phyloP scores from a whole-genome alignment of 2,329 filamentous ascomycete species.

The Neofusicoccum umdonicola region DNA sequence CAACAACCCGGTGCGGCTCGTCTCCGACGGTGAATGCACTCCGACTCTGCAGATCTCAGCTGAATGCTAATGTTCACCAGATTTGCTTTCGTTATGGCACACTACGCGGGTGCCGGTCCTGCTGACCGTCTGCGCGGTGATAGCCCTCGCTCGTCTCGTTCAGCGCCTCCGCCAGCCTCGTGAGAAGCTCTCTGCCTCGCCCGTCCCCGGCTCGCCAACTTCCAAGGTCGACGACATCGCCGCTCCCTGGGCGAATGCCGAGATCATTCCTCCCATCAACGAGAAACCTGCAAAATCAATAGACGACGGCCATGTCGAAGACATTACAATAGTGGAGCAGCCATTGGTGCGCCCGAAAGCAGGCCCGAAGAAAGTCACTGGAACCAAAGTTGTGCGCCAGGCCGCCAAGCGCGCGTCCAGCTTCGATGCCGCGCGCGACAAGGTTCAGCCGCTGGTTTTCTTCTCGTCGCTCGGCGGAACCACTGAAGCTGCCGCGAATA shows the following conservation, averaged over 20 bases:
- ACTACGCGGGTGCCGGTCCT: conserved; percentile 33
- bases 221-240: conserved; percentile 29
- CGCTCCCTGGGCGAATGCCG: conserved; percentile 36
- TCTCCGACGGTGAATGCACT: background rate
- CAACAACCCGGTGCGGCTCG: background rate
- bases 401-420: conserved; percentile 26
- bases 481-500: conserved; percentile 70
- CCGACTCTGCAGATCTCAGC: background rate
- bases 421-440: conserved; percentile 35
- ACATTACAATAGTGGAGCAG: conserved; percentile 23
- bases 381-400: conserved; percentile 26
- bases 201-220: conserved; percentile 29
- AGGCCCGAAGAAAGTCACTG: conserved; percentile 39
- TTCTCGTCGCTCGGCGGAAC: conserved; percentile 85
- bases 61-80: conserved; percentile 21
- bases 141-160: conserved; percentile 30
- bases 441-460: conserved; percentile 75
- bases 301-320: conserved; percentile 31
- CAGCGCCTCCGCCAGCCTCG: conserved; percentile 27
- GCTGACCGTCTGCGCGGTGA: conserved; percentile 30
- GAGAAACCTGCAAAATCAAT: conserved; percentile 9
- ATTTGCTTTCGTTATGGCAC: conserved; percentile 38
- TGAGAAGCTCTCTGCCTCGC: conserved; percentile 30
- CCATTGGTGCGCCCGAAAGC: conserved; percentile 28
- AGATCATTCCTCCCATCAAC: conserved; percentile 27